phyloP scores from a whole-genome alignment of 257 asterid genomes.

The Hygrophila difformis region DNA sequence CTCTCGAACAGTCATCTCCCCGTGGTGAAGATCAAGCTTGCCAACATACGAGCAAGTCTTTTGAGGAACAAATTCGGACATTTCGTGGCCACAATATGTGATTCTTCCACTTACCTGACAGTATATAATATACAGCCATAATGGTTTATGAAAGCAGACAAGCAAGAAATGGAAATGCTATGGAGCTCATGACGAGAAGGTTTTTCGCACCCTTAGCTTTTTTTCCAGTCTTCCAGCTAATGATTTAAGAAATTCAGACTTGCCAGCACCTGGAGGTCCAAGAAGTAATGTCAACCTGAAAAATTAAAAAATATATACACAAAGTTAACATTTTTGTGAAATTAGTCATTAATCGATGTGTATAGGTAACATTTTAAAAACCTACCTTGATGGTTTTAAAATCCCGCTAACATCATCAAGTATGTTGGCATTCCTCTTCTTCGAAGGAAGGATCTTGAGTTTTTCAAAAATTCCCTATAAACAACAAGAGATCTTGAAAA shows the following conservation, averaged over 20 bases:
- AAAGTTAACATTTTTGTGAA: background rate
- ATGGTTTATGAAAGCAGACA: background rate
- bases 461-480: constrained; percentile 33
- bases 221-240: constrained; percentile 71
- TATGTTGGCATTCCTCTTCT: constrained; percentile 26
- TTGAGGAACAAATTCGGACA: constrained; percentile 45
- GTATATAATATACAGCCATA: background rate
- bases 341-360: background rate
- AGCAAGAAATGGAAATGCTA: background rate
- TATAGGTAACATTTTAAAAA: background rate
- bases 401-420: constrained; percentile 28
- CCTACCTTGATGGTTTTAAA: constrained; percentile 31
- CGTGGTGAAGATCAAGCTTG: constrained; percentile 57
- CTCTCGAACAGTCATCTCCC: constrained; percentile 58
- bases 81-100: constrained; percentile 45
- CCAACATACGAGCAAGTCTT: constrained; percentile 52
- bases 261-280: constrained; percentile 93
- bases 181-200: too few relatives aligned
- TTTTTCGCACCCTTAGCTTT: constrained; percentile 34
- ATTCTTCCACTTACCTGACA: constrained; percentile 24
- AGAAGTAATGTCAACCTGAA: constrained; percentile 72
- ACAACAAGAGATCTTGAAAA: background rate
- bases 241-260: constrained; percentile 67
- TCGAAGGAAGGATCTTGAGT: constrained; percentile 31
- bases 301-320: background rate